phyloP scores from a whole-genome alignment of 768 basidiomycete species.

The Phanerodontia chrysosporium region DNA sequence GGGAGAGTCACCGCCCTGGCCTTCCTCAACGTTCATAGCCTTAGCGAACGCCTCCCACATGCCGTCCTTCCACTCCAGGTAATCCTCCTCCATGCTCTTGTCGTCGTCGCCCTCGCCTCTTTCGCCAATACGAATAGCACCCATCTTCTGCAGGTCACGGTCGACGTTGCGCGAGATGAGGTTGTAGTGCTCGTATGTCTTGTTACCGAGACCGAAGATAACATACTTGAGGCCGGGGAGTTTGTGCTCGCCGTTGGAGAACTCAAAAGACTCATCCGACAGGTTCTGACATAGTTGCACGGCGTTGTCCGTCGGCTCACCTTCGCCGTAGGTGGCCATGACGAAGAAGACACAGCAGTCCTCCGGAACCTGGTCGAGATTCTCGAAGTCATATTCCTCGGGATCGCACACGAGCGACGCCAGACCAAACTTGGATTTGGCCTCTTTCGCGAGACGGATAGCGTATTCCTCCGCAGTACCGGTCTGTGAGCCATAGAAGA shows the following conservation, averaged over 20 bases:
- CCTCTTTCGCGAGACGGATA: constrained; percentile 95
- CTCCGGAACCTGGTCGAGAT: constrained; percentile 85
- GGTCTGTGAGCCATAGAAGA: constrained; percentile 98
- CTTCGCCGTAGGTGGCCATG: constrained; percentile 98
- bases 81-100: constrained; percentile 99
- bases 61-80: constrained; percentile 96
- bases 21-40: constrained; percentile 87
- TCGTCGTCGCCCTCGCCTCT: constrained; percentile 98
- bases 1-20: constrained; percentile 90
- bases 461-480: constrained; percentile 99
- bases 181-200: constrained; percentile 96
- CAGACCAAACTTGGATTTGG: constrained; percentile 92
- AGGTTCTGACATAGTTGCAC: constrained; percentile 92
- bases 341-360: constrained; percentile 90
- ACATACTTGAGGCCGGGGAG: constrained; percentile 91
- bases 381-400: constrained; percentile 98
- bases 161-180: constrained; percentile 82
- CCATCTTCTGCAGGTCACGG: constrained; percentile 66
- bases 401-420: constrained; percentile 97
- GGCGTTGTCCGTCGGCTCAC: constrained; percentile 97
- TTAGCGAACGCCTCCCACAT: constrained; percentile 93
- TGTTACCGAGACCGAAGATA: constrained; percentile 89
- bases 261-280: constrained; percentile 82
- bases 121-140: constrained; percentile 80
- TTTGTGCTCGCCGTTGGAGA: constrained; percentile 70